Evolutionary conservation across 768 basidiomycete genomes (phyloP).

Genomic region (Suillus weaverae): DNA sequence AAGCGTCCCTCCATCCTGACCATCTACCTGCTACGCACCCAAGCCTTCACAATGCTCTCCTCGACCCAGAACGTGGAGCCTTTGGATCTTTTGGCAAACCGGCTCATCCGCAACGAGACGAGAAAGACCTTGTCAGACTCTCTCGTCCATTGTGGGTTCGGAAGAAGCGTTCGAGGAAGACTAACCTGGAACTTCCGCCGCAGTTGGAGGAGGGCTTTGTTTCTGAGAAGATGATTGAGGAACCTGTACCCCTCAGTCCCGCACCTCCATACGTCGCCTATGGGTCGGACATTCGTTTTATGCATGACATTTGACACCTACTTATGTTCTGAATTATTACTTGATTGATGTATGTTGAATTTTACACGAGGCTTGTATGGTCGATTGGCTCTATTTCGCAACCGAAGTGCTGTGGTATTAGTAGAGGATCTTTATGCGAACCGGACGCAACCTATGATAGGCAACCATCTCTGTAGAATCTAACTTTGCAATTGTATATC

Average conservation of each 20-base stretch:
- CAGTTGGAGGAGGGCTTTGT: conserved; percentile 3
- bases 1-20: conserved; percentile 34
- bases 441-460: no score
- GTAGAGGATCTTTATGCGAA: not conserved
- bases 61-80: conserved; percentile 32
- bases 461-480: no score
- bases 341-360: not conserved
- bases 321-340: not conserved
- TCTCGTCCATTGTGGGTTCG: not conserved
- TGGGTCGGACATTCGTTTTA: not conserved
- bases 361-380: not conserved
- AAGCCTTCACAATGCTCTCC: conserved; percentile 52
- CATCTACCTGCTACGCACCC: conserved; percentile 54
- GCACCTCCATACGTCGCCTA: not conserved
- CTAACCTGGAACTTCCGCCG: not conserved
- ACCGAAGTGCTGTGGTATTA: not conserved
- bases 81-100: conserved; percentile 18
- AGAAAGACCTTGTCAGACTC: not conserved
- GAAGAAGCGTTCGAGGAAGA: conserved; percentile 2
- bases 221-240: not conserved
- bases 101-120: not conserved
- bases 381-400: not conserved
- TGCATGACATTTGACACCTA: not conserved
- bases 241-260: not conserved
- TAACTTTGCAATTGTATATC: no score